Conservation (phyloP, 768 basidiomycete species). For the Rhodotorula diobovata region DNA sequence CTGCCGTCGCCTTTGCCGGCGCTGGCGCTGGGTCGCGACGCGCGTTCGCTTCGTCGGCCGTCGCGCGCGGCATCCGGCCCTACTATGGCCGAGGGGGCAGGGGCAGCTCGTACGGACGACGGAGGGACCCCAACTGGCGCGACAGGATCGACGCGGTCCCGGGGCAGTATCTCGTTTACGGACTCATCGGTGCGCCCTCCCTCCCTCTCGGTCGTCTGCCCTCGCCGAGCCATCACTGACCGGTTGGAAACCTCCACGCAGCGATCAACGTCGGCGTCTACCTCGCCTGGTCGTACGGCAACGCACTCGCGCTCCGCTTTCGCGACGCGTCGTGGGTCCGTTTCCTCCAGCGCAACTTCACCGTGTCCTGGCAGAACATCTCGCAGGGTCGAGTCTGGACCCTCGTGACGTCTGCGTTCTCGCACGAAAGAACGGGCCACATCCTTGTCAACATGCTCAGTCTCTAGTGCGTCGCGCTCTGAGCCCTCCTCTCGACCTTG, state of each 20-base stretch:
- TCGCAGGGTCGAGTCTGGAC: slow-evolving; percentile 72
- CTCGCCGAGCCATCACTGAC: neutral
- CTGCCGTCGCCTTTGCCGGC: neutral
- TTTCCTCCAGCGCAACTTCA: slow-evolving; percentile 65
- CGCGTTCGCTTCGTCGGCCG: neutral
- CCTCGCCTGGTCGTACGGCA: slow-evolving; percentile 23
- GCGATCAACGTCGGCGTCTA: slow-evolving; percentile 23
- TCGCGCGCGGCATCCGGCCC: neutral
- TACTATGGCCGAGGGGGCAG: neutral
- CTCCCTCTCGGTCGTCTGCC: neutral
- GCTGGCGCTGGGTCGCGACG: neutral
- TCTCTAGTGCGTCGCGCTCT: slow-evolving; percentile 38
- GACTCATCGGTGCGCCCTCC: slow-evolving; percentile 9
- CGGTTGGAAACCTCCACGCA: neutral
- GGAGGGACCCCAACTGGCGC: slow-evolving; percentile 3
- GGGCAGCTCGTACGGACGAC: neutral
- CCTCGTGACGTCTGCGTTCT: slow-evolving; percentile 65
- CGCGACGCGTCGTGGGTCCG: slow-evolving; percentile 49
- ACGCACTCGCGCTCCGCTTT: slow-evolving; percentile 14
- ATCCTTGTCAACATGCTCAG: slow-evolving; percentile 26
- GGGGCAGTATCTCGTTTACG: slow-evolving; percentile 1
- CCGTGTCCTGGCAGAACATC: slow-evolving; percentile 60
- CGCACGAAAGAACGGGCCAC: slow-evolving; percentile 43
- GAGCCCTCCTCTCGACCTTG: slow-evolving; percentile 51
- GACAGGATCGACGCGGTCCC: slow-evolving; percentile 8